Evolutionary conservation across 768 basidiomycete genomes (phyloP).

Genomic region (Gyrodon lividus): DNA sequence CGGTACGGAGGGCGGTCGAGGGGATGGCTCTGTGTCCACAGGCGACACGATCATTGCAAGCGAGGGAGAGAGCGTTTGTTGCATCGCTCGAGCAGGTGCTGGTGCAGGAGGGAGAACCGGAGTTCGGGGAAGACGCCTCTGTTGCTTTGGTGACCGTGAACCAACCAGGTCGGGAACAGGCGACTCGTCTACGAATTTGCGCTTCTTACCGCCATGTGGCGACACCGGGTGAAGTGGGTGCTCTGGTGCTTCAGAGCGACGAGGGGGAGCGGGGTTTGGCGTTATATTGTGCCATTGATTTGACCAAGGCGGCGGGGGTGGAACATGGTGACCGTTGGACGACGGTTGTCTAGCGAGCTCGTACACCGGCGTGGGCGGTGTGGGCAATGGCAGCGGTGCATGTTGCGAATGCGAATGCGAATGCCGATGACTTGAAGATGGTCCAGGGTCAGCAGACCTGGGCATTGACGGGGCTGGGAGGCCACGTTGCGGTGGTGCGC

Average conservation of each 20-base stretch:
- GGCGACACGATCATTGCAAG: conserved; percentile 37
- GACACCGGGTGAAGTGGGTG: conserved; percentile 17
- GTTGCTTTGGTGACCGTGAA: conserved; percentile 33
- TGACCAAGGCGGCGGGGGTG: conserved; percentile 35
- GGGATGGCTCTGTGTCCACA: conserved; percentile 32
- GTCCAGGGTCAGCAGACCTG: conserved; percentile 27
- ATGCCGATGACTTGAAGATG: conserved; percentile 30
- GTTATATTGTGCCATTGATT: conserved; percentile 29
- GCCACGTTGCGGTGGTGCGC: conserved; percentile 15
- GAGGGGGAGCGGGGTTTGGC: conserved; percentile 11
- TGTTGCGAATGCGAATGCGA: conserved; percentile 29
- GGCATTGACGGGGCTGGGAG: conserved; percentile 15
- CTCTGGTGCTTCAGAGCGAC: conserved; percentile 28
- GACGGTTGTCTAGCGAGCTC: conserved; percentile 31
- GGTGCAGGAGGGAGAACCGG: conserved; percentile 27
- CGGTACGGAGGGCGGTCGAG: conserved; percentile 30
- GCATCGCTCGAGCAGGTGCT: conserved; percentile 31
- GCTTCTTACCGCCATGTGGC: conserved; percentile 34
- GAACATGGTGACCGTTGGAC: conserved; percentile 34
- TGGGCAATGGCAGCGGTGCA: conserved; percentile 30
- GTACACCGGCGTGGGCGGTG: conserved; percentile 35
- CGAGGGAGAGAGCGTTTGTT: conserved; percentile 34
- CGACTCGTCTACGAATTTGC: conserved; percentile 35
- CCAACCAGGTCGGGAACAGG: conserved; percentile 14
- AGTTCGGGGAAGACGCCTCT: conserved; percentile 34